phyloP scores from a whole-genome alignment of 2,329 filamentous ascomycete species.

The Colletotrichum lentis region DNA sequence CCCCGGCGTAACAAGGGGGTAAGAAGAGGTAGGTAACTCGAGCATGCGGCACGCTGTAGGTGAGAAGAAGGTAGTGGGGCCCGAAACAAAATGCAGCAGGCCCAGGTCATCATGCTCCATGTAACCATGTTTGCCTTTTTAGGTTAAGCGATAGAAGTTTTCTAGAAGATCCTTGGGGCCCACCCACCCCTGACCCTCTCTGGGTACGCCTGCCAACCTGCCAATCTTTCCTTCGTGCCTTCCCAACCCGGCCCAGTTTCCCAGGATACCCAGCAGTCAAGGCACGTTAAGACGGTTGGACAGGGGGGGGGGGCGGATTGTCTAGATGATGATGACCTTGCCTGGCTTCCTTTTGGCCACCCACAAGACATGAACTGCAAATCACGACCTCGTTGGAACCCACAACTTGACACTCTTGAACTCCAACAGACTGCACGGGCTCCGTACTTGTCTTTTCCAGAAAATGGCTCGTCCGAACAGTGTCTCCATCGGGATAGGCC shows the following conservation, averaged over 20 bases:
- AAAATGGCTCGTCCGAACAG: slow-evolving; percentile 37
- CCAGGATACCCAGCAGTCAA: slow-evolving; percentile 18
- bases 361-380: slow-evolving; percentile 8
- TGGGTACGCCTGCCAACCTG: slow-evolving; percentile 18
- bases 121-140: not conserved
- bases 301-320: not conserved
- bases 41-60: slow-evolving; percentile 1
- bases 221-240: slow-evolving; percentile 1
- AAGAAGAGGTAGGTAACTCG: not conserved
- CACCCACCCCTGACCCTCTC: not conserved
- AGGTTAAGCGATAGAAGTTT: slow-evolving; percentile 30
- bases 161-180: slow-evolving; percentile 23
- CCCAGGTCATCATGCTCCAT: slow-evolving; percentile 11
- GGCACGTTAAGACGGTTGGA: not conserved
- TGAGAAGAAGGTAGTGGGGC: slow-evolving; percentile 30
- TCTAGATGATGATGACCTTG: slow-evolving; percentile 27
- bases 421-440: slow-evolving; percentile 10
- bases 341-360: slow-evolving; percentile 28
- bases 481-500: slow-evolving; percentile 29
- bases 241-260: slow-evolving; percentile 10
- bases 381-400: slow-evolving; percentile 24
- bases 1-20: too few relatives aligned
- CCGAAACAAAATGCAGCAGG: slow-evolving; percentile 25
- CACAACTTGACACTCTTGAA: slow-evolving; percentile 13
- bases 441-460: slow-evolving; percentile 27